Evolutionary conservation across 2,329 filamentous ascomycete species (phyloP).

Genomic region (Sarocladium strictum): DNA sequence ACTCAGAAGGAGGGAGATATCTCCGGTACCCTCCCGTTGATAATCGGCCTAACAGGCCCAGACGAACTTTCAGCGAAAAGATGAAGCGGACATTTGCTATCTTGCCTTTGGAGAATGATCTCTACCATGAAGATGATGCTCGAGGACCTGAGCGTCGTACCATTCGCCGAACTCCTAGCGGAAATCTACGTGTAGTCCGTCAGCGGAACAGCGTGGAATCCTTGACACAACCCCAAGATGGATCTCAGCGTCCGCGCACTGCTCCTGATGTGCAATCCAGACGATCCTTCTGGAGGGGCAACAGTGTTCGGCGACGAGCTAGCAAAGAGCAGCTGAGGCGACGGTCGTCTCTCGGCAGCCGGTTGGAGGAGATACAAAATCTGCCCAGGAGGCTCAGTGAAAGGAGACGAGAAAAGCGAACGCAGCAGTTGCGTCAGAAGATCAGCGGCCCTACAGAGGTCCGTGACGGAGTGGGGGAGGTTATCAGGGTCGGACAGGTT

Average conservation of each 20-base stretch:
- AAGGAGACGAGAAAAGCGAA: slow-evolving; percentile 51
- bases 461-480: slow-evolving; percentile 51
- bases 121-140: slow-evolving; percentile 24
- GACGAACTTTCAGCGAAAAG: slow-evolving; percentile 44
- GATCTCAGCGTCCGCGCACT: slow-evolving; percentile 28
- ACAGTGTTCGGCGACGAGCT: slow-evolving; percentile 20
- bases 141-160: slow-evolving; percentile 46
- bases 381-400: slow-evolving; percentile 52
- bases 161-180: slow-evolving; percentile 53
- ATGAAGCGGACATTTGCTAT: slow-evolving; percentile 57
- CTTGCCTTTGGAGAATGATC: slow-evolving; percentile 42
- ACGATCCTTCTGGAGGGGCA: slow-evolving; percentile 26
- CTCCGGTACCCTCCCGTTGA: slow-evolving; percentile 44
- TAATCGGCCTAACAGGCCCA: slow-evolving; percentile 38
- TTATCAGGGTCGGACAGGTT: slow-evolving; percentile 38
- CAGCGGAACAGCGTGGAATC: slow-evolving; percentile 44
- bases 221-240: slow-evolving; percentile 18
- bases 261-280: slow-evolving; percentile 18
- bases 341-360: slow-evolving; percentile 38
- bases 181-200: slow-evolving; percentile 53
- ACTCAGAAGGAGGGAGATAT: slow-evolving; percentile 32
- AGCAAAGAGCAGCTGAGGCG: slow-evolving; percentile 18
- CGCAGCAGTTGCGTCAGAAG: slow-evolving; percentile 50
- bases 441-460: slow-evolving; percentile 56
- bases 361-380: slow-evolving; percentile 46